phyloP scores from a whole-genome alignment of 1,139 yeast species.

The Lodderomyces jiufengensis region DNA sequence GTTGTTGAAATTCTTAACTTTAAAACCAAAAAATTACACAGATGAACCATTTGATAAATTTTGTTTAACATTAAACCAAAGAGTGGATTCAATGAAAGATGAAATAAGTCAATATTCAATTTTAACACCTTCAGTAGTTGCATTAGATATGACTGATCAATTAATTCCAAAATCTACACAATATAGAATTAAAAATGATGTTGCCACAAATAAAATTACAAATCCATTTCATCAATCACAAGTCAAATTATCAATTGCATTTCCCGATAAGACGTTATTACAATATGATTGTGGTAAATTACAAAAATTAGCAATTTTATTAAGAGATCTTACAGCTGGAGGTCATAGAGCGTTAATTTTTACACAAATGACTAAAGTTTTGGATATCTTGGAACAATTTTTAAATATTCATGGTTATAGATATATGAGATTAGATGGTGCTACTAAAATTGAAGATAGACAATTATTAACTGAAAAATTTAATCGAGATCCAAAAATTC shows the following conservation, averaged over 20 bases:
- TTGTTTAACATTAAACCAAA: conserved; percentile 34
- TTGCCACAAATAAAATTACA: conserved; percentile 36
- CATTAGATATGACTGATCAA: conserved; percentile 67
- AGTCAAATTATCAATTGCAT: conserved; percentile 85
- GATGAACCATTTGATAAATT: conserved; percentile 18
- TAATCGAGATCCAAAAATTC: conserved; percentile 79
- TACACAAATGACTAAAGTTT: conserved; percentile 96
- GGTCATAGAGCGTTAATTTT: conserved; percentile 95
- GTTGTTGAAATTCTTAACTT: conserved; percentile 22
- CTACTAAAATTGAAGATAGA: conserved; percentile 95
- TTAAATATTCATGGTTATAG: conserved; percentile 92
- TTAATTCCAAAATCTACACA: conserved; percentile 40
- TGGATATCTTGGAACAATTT: conserved; percentile 91
- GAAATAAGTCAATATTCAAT: conserved; percentile 75
- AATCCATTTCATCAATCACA: conserved; percentile 81
- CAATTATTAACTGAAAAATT: conserved; percentile 91
- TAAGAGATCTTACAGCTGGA: conserved; percentile 73
- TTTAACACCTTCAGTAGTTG: conserved; percentile 82
- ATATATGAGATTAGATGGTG: conserved; percentile 94
- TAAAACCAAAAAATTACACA: conserved; percentile 11
- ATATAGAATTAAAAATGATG: conserved; percentile 31
- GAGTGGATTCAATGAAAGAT: conserved; percentile 45
- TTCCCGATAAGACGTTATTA: conserved; percentile 88
- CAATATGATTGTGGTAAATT: conserved; percentile 97
- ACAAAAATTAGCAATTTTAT: conserved; percentile 72